Percentiles rank a stretch among this genome's conserved stretches.
Conservation (phyloP, 306 rosid genomes). For the Gastrolobium villosum region DNA sequence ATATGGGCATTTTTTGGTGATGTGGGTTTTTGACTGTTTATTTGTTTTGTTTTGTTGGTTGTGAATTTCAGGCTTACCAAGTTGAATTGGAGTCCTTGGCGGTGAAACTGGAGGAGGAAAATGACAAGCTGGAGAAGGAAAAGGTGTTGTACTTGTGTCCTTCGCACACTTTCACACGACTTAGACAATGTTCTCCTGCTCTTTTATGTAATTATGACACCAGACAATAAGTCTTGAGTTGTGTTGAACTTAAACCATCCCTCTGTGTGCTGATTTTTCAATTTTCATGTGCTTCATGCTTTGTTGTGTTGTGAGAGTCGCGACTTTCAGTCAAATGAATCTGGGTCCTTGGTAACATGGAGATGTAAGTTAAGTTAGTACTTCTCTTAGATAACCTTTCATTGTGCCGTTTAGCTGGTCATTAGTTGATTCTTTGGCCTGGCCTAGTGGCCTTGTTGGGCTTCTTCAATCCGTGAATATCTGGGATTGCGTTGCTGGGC, state of each 20-base stretch:
- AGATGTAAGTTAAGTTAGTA: background rate
- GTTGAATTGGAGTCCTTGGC: constrained; percentile 86
- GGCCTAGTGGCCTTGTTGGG: background rate
- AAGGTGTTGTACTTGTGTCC: constrained; percentile 61
- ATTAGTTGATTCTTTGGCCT: constrained; percentile 27
- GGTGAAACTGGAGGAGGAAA: constrained; percentile 83
- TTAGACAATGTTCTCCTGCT: background rate
- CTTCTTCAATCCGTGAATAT: background rate
- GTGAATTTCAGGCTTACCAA: constrained; percentile 82
- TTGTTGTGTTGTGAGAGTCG: constrained; percentile 6
- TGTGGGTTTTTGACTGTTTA: background rate
- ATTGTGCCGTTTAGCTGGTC: constrained; percentile 4
- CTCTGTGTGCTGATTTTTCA: constrained; percentile 6
- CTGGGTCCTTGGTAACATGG: background rate
- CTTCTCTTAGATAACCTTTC: background rate
- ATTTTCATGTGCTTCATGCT: background rate
- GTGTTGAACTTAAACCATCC: constrained; percentile 4
- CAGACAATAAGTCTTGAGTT: constrained; percentile 9
- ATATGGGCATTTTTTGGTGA: background rate
- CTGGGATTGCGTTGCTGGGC: constrained; percentile 24
- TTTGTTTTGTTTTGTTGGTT: constrained; percentile 6
- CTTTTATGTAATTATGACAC: background rate
- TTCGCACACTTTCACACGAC: background rate
- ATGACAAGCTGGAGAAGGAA: constrained; percentile 78
- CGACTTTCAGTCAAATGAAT: background rate